Evolutionary conservation across 2,329 filamentous ascomycete species (phyloP).

Genomic region (Trichoderma arundinaceum): DNA sequence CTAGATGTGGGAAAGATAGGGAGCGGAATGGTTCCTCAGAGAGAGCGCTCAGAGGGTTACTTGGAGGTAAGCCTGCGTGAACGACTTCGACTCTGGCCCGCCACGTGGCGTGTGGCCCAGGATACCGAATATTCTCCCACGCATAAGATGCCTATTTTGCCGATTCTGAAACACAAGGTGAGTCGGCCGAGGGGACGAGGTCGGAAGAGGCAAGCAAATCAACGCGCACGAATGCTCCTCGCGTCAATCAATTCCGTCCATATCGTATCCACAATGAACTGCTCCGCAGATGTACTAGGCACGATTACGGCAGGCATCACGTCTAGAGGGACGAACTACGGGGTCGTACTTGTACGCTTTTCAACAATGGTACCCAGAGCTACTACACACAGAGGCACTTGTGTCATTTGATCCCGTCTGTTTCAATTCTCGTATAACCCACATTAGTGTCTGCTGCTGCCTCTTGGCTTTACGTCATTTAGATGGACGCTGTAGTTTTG

Average conservation of each 20-base stretch:
- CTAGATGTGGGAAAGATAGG: neutral
- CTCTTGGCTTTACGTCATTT: constrained; percentile 29
- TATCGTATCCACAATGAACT: constrained; percentile 7
- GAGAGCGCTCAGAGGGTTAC: too few species aligned
- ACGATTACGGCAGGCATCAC: constrained; percentile 4
- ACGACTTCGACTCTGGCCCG: constrained; percentile 2
- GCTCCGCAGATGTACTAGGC: constrained; percentile 16
- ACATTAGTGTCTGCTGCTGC: constrained; percentile 20
- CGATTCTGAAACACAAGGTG: neutral
- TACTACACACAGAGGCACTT: neutral
- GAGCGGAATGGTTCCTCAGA: neutral
- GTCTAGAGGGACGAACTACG: constrained; percentile 11
- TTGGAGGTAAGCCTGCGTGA: neutral
- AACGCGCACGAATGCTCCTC: neutral
- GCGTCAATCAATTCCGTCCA: neutral
- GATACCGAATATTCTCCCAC: constrained; percentile 1
- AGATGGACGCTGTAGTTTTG: neutral
- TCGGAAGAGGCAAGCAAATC: neutral
- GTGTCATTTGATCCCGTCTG: constrained; percentile 1
- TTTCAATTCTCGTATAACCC: constrained; percentile 23
- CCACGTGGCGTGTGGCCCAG: constrained; percentile 26
- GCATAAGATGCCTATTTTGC: constrained; percentile 1
- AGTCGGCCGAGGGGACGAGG: neutral
- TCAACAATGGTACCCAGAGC: too few species aligned
- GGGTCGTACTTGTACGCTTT: neutral